Evolutionary conservation across 2,329 filamentous ascomycete species (phyloP).

Genomic region (Ascochyta fabae): DNA sequence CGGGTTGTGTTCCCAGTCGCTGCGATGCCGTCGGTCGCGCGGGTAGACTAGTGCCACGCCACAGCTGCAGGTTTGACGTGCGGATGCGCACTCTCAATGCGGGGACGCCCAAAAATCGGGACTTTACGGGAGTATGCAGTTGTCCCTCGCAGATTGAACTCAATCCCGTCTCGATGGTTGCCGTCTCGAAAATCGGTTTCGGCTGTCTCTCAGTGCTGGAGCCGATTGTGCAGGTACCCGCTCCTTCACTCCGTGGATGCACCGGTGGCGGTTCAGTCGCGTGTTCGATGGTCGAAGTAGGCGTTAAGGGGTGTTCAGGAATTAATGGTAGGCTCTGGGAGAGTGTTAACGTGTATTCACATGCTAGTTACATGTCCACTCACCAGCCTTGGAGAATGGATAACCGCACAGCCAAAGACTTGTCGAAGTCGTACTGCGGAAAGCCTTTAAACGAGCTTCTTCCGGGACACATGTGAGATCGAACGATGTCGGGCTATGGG

Average conservation of each 20-base stretch:
- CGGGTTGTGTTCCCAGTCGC: constrained; percentile 22
- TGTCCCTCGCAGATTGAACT: constrained; percentile 7
- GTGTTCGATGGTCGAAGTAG: constrained; percentile 13
- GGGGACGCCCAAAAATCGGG: constrained; percentile 31
- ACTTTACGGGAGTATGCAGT: constrained; percentile 27
- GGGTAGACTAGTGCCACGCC: constrained; percentile 29
- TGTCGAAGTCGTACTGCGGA: constrained; percentile 36
- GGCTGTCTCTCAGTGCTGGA: background rate
- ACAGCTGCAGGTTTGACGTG: constrained; percentile 22
- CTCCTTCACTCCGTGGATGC: constrained; percentile 6
- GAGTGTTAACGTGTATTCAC: constrained; percentile 24
- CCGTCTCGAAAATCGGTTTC: background rate
- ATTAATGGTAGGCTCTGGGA: constrained; percentile 19
- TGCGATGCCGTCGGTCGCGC: constrained; percentile 22
- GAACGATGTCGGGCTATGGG: constrained; percentile 24
- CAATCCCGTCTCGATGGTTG: background rate
- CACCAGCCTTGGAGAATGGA: constrained; percentile 16
- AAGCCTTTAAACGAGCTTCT: constrained; percentile 31
- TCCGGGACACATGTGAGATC: constrained; percentile 38
- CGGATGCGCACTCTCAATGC: constrained; percentile 32
- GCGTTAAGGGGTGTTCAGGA: constrained; percentile 6
- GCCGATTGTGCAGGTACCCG: background rate
- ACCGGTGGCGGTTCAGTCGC: background rate
- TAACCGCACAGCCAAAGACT: constrained; percentile 34
- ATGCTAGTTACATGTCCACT: constrained; percentile 7